Evolutionary conservation across 2,329 filamentous ascomycete genomes (phyloP).

Genomic region (Alternaria sp.): DNA sequence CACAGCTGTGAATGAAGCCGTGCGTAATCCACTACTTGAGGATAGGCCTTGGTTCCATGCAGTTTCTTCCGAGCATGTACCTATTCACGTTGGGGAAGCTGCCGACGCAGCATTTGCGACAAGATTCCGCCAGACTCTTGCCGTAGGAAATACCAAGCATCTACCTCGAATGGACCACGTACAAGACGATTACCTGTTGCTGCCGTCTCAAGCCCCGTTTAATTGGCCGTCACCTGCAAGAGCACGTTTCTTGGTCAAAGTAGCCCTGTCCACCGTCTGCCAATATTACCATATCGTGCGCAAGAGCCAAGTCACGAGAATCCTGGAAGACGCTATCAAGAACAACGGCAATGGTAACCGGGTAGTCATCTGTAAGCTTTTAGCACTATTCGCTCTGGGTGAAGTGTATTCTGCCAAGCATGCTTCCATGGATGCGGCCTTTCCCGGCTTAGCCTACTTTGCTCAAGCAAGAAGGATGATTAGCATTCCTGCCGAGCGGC

Average conservation of each 20-base stretch:
- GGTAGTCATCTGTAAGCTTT: not conserved
- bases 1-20: not conserved
- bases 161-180: not conserved
- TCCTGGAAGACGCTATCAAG: not conserved
- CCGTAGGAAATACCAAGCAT: not conserved
- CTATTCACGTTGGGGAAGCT: not conserved
- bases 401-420: not conserved
- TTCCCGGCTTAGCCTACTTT: not conserved
- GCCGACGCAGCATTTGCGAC: not conserved
- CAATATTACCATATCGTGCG: not conserved
- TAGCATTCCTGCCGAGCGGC: not conserved
- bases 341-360: not conserved
- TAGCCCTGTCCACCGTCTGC: too few relatives aligned
- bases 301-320: not conserved
- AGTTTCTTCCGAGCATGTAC: not conserved
- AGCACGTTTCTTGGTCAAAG: too few relatives aligned
- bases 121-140: not conserved
- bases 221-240: too few relatives aligned
- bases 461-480: not conserved
- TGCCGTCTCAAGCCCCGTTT: not conserved
- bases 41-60: not conserved
- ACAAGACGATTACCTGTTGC: not conserved
- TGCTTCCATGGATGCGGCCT: not conserved
- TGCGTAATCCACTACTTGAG: not conserved
- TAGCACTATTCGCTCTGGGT: not conserved